Evolutionary conservation across 2,329 filamentous ascomycete species (phyloP).

Genomic region (Exophiala mesophila): DNA sequence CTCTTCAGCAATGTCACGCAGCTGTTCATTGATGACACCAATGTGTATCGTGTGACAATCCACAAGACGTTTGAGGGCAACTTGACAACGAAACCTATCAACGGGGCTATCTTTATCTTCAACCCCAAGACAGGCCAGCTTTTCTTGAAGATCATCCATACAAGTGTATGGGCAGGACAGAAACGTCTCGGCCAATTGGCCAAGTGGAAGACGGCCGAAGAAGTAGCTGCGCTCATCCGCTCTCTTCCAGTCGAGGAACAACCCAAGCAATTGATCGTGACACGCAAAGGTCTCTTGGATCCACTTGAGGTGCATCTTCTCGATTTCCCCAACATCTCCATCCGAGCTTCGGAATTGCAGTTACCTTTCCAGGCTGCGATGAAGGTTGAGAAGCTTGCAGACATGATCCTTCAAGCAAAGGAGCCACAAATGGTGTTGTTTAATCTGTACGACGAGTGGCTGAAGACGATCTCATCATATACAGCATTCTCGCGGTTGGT

Average conservation of each 20-base stretch:
- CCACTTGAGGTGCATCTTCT: conserved; percentile 94
- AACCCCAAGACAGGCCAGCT: conserved; percentile 97
- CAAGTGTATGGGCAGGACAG: conserved; percentile 97
- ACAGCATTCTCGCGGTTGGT: conserved; percentile 95
- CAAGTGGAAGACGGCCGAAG: conserved; percentile 99
- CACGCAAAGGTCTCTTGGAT: conserved; percentile 92
- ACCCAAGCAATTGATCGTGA: conserved; percentile 97
- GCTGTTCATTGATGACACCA: conserved; percentile 98
- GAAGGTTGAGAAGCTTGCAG: conserved; percentile 98
- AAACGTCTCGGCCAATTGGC: conserved; percentile 97
- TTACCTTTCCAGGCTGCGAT: conserved; percentile 98
- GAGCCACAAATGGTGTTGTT: conserved; percentile 99
- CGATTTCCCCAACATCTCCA: conserved; percentile 98
- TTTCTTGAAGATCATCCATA: conserved; percentile 99
- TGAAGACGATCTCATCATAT: conserved; percentile 97
- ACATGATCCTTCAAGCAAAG: conserved; percentile 96
- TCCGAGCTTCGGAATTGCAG: conserved; percentile 92
- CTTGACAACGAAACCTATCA: conserved; percentile 98
- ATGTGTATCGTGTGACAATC: conserved; percentile 98
- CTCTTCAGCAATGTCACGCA: conserved; percentile 99
- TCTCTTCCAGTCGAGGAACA: conserved; percentile 96
- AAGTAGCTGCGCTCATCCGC: conserved; percentile 94
- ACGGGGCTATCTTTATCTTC: conserved; percentile 99
- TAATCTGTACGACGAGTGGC: conserved; percentile 97
- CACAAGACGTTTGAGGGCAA: conserved; percentile 99